Evolutionary conservation across 768 basidiomycete genomes (phyloP), one percentile per base, ranked within the genome.

Genomic region (Vararia minispora): DNA sequence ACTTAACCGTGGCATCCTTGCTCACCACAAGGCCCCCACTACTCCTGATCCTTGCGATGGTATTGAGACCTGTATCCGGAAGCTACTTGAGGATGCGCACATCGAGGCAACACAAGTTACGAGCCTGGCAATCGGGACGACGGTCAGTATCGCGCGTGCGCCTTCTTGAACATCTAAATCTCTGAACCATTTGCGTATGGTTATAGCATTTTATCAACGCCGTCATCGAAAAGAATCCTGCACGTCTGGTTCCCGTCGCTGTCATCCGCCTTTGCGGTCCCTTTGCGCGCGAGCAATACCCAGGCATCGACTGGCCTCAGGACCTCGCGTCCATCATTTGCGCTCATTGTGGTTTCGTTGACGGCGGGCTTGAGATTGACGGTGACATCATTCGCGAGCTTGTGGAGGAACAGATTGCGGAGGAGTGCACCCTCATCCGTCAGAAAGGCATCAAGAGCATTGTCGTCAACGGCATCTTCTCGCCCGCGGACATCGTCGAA

Each of bases 251-350:
- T 31, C 68, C 68, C 32, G 77, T 81, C 0, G 79, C 75, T 0
- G 75, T 80, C 26, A 63, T 81, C 33, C 69, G 79, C 39, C 62
- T 81, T 6, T 75, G 73, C 32, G 72, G 69, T 3, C 72, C 73
- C 0, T 77, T 72, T 53, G 72, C 72, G 2, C 59, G 54, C n/a
- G 71, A 73, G 24, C 65, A 65, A 13, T 78, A 76, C 9, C 69
- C 78, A 0, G 76, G 73, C 43, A 59, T 68, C 12, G 68, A 68
- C 14, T 76, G 72, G 45, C 74, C 64, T 1, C 50, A 35, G 18
- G 58, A 57, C 14, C 39, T 68, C 13, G 52, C 54, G 22, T 37
- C 30, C 3, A 35, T 64, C 13, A 51, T 60, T 12, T 52, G 60
- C 40, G 55, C 53, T 13, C 45, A 60, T 52, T 58, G 62, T 50